A percentile compares a stretch with the other conserved stretches of the same genome.
Evolutionary conservation across 2,329 filamentous ascomycete genomes (phyloP).

Genomic region (Lizonia empirigonia): DNA sequence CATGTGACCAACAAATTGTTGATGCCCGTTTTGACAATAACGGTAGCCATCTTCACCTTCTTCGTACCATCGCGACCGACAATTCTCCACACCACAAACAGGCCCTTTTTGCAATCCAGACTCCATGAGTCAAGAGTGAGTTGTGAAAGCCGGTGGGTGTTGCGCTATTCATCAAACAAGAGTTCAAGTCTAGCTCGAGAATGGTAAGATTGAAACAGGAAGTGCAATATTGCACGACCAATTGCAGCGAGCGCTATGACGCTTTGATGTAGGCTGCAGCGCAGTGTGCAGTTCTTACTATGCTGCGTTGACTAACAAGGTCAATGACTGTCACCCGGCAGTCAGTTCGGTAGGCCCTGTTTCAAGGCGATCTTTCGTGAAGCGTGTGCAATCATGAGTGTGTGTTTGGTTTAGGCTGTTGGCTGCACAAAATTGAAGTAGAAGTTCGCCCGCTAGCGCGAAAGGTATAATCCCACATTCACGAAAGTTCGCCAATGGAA

Average conservation of each 20-base stretch:
- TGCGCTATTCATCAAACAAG: background rate
- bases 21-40: slow-evolving; percentile 81
- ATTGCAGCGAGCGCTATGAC: background rate
- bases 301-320: background rate
- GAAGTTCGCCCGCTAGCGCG: slow-evolving; percentile 32
- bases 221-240: background rate
- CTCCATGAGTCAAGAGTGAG: slow-evolving; percentile 12
- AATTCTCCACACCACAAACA: slow-evolving; percentile 64
- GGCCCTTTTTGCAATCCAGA: slow-evolving; percentile 32
- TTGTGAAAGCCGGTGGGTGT: background rate
- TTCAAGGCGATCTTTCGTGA: background rate
- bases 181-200: background rate
- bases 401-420: background rate
- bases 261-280: slow-evolving; percentile 4
- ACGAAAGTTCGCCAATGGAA: slow-evolving; percentile 29
- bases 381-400: background rate
- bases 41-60: slow-evolving; percentile 76
- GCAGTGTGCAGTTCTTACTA: background rate
- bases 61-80: slow-evolving; percentile 69
- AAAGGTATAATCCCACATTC: slow-evolving; percentile 30
- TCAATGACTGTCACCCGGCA: background rate
- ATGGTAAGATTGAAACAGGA: background rate
- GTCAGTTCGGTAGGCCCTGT: no score
- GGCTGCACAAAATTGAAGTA: slow-evolving; percentile 4
- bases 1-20: slow-evolving; percentile 66